phyloP scores from a whole-genome alignment of 768 basidiomycete species.

The Termitomyces sp. region DNA sequence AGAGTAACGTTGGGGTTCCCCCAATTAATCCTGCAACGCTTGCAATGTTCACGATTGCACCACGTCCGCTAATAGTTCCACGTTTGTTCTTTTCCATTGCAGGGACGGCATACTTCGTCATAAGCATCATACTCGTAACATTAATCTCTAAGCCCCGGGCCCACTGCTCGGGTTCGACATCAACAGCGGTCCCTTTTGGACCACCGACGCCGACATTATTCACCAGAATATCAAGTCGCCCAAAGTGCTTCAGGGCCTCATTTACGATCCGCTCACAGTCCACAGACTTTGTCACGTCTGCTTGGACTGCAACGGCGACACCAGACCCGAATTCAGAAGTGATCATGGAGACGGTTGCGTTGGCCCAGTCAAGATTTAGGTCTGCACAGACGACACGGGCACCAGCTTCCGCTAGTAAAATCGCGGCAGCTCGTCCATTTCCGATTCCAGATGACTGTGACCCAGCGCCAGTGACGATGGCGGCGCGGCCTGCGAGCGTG shows the following conservation, averaged over 20 bases:
- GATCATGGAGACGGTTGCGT: constrained; percentile 35
- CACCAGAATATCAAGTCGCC: constrained; percentile 37
- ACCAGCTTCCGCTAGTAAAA: constrained; percentile 37
- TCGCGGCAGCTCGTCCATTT: constrained; percentile 36
- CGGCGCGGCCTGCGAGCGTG: constrained; percentile 27
- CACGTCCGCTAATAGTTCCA: constrained; percentile 26
- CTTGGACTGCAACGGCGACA: constrained; percentile 26
- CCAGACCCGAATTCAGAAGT: constrained; percentile 29
- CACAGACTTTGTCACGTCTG: constrained; percentile 29
- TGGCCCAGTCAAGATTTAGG: constrained; percentile 29
- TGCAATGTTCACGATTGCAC: constrained; percentile 36
- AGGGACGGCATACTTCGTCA: constrained; percentile 37
- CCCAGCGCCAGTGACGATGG: constrained; percentile 39
- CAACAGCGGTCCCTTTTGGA: constrained; percentile 31
- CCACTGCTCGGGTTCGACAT: constrained; percentile 31
- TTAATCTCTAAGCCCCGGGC: constrained; percentile 31
- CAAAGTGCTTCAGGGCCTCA: constrained; percentile 27
- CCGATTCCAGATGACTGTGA: constrained; percentile 35
- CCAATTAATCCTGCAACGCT: constrained; percentile 34
- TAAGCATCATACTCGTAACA: constrained; percentile 39
- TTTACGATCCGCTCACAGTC: constrained; percentile 33
- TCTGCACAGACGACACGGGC: constrained; percentile 32
- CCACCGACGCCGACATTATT: constrained; percentile 39
- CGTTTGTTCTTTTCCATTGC: constrained; percentile 34
- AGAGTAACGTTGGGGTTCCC: constrained; percentile 33